A percentile compares a stretch with the other conserved stretches of the same genome.
Conservation (phyloP, 495 filamentous ascomycete species). For the Sordaria brevicollis region DNA sequence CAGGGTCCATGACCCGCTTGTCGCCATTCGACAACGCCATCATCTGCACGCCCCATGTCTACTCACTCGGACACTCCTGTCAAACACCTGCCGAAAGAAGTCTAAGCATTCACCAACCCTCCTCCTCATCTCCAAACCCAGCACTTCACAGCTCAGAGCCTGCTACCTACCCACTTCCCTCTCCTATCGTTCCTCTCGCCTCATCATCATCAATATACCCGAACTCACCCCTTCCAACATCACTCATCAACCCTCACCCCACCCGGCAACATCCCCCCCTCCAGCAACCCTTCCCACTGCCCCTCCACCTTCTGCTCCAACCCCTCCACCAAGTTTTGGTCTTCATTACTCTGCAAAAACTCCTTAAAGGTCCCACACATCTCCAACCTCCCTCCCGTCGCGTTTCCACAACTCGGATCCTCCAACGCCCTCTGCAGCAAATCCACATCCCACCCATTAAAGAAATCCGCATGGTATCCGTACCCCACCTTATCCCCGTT, state of each 20-base stretch:
- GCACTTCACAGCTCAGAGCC: too few species aligned
- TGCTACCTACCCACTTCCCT: too few species aligned
- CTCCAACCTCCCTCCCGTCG: slow-evolving; percentile 19
- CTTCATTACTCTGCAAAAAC: not conserved
- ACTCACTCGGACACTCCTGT: too few species aligned
- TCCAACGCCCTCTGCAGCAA: slow-evolving; percentile 39
- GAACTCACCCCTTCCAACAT: not conserved
- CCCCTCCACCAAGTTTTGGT: not conserved
- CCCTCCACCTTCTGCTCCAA: not conserved
- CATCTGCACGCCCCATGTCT: too few species aligned
- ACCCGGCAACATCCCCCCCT: not conserved
- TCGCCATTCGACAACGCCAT: too few species aligned
- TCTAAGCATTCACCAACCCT: too few species aligned
- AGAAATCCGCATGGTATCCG: slow-evolving; percentile 48
- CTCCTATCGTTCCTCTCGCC: not conserved
- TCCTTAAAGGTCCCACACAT: slow-evolving; percentile 35
- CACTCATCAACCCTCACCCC: not conserved
- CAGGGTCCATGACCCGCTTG: too few species aligned
- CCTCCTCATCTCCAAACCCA: too few species aligned
- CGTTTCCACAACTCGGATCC: slow-evolving; percentile 33
- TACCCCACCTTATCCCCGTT: slow-evolving; percentile 33
- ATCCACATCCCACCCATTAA: slow-evolving; percentile 55
- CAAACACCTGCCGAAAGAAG: too few species aligned
- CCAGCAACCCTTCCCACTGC: too few species aligned
- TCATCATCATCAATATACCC: not conserved